Percentiles rank a stretch among this genome's conserved stretches.
Evolutionary conservation across 2,329 filamentous ascomycete genomes (phyloP).

Genomic region (Pezicula radicicola): DNA sequence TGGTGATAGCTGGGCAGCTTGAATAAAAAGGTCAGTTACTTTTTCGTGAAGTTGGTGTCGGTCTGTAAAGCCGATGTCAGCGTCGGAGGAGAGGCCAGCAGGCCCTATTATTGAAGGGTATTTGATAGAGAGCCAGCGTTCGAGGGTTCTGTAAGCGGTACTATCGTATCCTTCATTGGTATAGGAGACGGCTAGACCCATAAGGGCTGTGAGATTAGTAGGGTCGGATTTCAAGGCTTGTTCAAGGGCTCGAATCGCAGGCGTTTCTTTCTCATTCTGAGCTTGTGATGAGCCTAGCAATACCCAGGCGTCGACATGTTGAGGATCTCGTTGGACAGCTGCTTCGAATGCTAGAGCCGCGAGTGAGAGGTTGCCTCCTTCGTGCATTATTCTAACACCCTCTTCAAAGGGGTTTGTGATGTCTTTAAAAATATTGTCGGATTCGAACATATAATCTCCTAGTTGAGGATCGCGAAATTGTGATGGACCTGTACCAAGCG

Average conservation of each 20-base stretch:
- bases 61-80: conserved; percentile 93
- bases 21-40: conserved; percentile 87
- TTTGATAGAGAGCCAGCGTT: conserved; percentile 94
- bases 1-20: conserved; percentile 87
- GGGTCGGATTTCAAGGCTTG: conserved; percentile 86
- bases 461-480: conserved; percentile 71
- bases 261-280: conserved; percentile 97
- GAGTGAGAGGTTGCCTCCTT: conserved; percentile 90
- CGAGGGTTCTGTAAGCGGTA: conserved; percentile 91
- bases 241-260: conserved; percentile 90
- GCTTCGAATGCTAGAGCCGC: conserved; percentile 95
- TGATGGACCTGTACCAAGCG: conserved; percentile 60
- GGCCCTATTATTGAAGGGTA: conserved; percentile 81
- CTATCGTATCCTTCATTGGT: conserved; percentile 99
- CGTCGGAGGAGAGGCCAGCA: conserved; percentile 63
- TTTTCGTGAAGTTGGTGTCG: conserved; percentile 84
- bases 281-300: conserved; percentile 89
- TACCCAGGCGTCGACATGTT: conserved; percentile 91
- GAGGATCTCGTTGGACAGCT: conserved; percentile 83
- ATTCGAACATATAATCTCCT: conserved; percentile 91
- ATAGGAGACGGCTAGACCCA: conserved; percentile 94
- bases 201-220: conserved; percentile 82
- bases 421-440: conserved; percentile 85
- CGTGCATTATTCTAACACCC: conserved; percentile 87
- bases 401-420: conserved; percentile 86